phyloP scores from a whole-genome alignment of 192 early-diverging fungal species.

The Gonapodya sp. region DNA sequence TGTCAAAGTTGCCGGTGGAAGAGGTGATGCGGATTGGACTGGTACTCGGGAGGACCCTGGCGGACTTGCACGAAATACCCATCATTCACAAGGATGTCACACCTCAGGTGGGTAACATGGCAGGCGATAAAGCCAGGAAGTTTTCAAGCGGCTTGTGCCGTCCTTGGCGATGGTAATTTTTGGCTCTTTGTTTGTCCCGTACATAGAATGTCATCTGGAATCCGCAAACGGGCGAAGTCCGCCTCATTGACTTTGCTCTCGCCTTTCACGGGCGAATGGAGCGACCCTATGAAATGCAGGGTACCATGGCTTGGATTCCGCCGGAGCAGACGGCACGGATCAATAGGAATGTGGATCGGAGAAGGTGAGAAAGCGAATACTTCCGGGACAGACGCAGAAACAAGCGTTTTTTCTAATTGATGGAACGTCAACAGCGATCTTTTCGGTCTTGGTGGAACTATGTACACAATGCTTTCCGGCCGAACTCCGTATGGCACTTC shows the following conservation, averaged over 20 bases:
- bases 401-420: too few species aligned
- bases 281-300: neutral
- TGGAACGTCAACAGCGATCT: neutral
- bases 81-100: conserved; percentile 7
- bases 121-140: too few species aligned
- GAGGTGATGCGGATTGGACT: neutral
- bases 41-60: neutral
- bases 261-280: neutral
- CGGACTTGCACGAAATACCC: conserved; percentile 5
- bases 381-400: too few species aligned
- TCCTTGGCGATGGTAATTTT: neutral
- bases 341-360: neutral
- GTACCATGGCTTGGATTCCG: conserved; percentile 8
- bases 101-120: too few species aligned
- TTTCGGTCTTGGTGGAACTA: conserved; percentile 1
- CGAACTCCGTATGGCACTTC: conserved; percentile 6
- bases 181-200: neutral
- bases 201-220: conserved; percentile 6
- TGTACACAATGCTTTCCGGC: conserved; percentile 7
- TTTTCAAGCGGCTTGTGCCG: neutral
- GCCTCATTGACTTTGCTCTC: conserved; percentile 1
- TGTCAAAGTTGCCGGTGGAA: neutral
- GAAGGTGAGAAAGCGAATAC: neutral
- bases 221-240: neutral
- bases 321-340: conserved; percentile 9